phyloP scores from a whole-genome alignment of 2,329 filamentous ascomycete species.

The Aspergillus piperis region DNA sequence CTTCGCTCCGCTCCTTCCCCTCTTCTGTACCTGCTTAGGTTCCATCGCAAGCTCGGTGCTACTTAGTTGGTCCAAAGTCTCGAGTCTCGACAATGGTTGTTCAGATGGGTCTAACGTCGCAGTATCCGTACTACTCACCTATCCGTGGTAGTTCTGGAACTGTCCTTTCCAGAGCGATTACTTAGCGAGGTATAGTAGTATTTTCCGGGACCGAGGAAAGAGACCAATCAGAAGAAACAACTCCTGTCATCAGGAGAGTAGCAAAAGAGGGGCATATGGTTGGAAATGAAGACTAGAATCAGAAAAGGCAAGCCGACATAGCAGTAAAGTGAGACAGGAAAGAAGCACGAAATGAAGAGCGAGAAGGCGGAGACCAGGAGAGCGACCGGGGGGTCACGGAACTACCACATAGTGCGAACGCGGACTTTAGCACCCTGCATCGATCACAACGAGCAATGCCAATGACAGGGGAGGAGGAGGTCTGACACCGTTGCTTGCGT shows the following conservation, averaged over 20 bases:
- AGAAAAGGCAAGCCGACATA: background rate
- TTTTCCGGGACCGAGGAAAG: background rate
- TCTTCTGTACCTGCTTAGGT: conserved; percentile 1
- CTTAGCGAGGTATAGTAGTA: background rate
- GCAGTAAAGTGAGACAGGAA: conserved; percentile 1
- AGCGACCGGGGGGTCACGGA: conserved; percentile 21
- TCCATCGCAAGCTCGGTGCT: background rate
- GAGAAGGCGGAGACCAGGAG: conserved; percentile 16
- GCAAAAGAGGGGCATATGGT: background rate
- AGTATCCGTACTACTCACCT: background rate
- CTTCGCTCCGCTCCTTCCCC: conserved; percentile 15
- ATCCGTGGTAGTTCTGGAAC: conserved; percentile 6
- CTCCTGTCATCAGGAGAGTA: background rate
- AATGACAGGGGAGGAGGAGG: conserved; percentile 13
- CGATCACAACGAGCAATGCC: conserved; percentile 24
- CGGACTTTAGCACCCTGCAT: conserved; percentile 28
- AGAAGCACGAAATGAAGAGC: background rate
- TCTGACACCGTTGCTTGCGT: conserved; percentile 22
- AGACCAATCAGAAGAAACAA: background rate
- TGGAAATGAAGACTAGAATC: background rate
- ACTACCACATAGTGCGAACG: conserved; percentile 13
- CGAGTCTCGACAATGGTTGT: background rate
- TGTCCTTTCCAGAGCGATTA: background rate
- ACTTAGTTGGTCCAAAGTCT: background rate
- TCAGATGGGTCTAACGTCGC: background rate